phyloP scores from a whole-genome alignment of 306 rosid species.

The Vachellia collinsii region DNA sequence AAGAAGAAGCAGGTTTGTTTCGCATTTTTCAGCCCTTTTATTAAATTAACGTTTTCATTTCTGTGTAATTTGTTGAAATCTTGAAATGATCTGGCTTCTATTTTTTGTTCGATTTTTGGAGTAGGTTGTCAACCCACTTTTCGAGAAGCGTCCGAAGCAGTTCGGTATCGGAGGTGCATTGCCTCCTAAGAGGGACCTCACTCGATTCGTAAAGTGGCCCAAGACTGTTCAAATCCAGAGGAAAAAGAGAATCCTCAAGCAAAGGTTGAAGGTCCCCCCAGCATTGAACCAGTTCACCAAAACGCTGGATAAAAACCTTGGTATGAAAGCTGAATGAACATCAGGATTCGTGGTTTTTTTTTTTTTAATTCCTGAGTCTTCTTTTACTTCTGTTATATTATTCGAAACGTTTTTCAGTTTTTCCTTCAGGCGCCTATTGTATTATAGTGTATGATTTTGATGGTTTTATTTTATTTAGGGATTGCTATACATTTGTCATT shows the following conservation, averaged over 20 bases:
- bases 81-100: not conserved
- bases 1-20: slow-evolving; percentile 56
- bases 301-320: slow-evolving; percentile 78
- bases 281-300: slow-evolving; percentile 82
- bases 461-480: not conserved
- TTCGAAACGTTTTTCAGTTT: not conserved
- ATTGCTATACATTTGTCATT: not conserved
- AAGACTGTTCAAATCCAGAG: slow-evolving; percentile 72
- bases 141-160: slow-evolving; percentile 86
- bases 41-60: not conserved
- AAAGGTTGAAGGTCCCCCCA: slow-evolving; percentile 84
- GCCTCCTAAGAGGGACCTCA: slow-evolving; percentile 83
- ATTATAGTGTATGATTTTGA: not conserved
- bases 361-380: not conserved
- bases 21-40: not conserved
- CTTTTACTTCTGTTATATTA: not conserved
- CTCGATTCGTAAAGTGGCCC: slow-evolving; percentile 84
- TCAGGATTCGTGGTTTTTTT: not conserved
- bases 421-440: not conserved
- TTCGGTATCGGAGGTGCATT: slow-evolving; percentile 84
- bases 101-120: slow-evolving; percentile 34
- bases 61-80: not conserved
- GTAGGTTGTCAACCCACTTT: slow-evolving; percentile 69
- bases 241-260: slow-evolving; percentile 80
- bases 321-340: slow-evolving; percentile 30